Conservation (phyloP, 2,329 filamentous ascomycete genomes). For the Podosphaera fusca region DNA sequence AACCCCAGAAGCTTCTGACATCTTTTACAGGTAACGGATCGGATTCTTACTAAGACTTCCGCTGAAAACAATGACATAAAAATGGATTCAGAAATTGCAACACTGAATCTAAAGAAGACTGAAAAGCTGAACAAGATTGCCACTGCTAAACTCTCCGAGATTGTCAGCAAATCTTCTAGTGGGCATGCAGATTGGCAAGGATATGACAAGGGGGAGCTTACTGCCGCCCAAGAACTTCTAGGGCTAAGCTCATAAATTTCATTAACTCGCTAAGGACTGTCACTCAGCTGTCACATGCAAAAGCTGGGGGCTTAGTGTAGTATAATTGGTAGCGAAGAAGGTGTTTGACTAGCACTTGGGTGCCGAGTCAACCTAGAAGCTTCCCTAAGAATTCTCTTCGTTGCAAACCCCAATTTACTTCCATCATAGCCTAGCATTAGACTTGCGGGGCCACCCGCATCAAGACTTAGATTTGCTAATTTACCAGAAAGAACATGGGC, state of each 20-base stretch:
- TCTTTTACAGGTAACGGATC: background rate
- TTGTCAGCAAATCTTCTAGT: slow-evolving; percentile 38
- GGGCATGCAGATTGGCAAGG: slow-evolving; percentile 47
- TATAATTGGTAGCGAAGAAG: background rate
- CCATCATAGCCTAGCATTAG: background rate
- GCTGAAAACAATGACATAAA: slow-evolving; percentile 25
- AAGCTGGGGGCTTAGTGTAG: background rate
- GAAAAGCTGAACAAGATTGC: slow-evolving; percentile 48
- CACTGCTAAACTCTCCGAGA: slow-evolving; percentile 53
- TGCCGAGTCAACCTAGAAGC: background rate
- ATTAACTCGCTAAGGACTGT: slow-evolving; percentile 11
- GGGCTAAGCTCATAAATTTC: slow-evolving; percentile 8
- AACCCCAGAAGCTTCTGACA: background rate
- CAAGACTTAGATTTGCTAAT: background rate
- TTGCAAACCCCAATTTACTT: background rate
- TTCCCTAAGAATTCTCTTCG: background rate
- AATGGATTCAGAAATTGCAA: slow-evolving; percentile 21
- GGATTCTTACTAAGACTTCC: slow-evolving; percentile 2
- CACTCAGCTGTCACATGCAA: background rate
- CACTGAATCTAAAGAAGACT: slow-evolving; percentile 34
- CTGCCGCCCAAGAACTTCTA: slow-evolving; percentile 37
- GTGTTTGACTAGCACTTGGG: background rate
- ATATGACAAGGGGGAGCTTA: slow-evolving; percentile 47
- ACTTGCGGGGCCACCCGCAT: background rate
- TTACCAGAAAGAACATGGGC: background rate